These are phyloP conservation scores for Hanseniaspora pseudoguilliermondii DNA, from an alignment of 805 yeast species.

Conservation along the genomic window DNA sequence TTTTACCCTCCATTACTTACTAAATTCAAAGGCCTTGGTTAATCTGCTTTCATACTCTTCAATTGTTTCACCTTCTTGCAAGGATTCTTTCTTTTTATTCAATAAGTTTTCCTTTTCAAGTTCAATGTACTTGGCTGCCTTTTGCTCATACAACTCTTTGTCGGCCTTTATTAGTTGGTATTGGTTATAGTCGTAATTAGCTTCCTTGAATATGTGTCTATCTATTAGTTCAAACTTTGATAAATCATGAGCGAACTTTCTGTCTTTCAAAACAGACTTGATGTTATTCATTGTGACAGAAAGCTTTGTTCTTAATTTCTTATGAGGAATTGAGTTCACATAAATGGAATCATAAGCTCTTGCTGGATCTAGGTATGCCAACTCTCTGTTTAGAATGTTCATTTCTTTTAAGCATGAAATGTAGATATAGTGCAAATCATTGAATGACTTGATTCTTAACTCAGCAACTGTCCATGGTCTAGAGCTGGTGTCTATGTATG, in stretches of 20 bases:
- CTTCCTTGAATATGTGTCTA: slow-evolving; percentile 4
- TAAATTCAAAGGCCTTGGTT: background rate
- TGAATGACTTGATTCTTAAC: slow-evolving; percentile 78
- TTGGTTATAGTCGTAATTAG: background rate
- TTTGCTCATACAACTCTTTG: background rate
- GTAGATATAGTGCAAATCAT: slow-evolving; percentile 87
- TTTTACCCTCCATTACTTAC: too few relatives aligned
- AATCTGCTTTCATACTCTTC: background rate
- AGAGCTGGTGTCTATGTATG: slow-evolving; percentile 42
- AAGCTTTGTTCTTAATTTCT: slow-evolving; percentile 32
- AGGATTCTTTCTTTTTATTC: background rate
- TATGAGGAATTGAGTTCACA: slow-evolving; percentile 28
- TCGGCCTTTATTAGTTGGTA: background rate
- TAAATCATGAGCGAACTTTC: slow-evolving; percentile 54
- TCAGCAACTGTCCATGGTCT: slow-evolving; percentile 83
- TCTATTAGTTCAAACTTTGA: slow-evolving; percentile 1
- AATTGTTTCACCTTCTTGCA: background rate
- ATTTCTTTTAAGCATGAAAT: slow-evolving; percentile 73
- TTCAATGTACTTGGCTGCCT: background rate
- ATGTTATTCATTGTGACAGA: slow-evolving; percentile 63
- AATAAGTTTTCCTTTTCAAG: background rate
- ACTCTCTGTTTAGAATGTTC: slow-evolving; percentile 66
- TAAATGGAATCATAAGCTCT: slow-evolving; percentile 25
- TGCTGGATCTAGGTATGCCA: slow-evolving; percentile 37
- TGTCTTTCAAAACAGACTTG: slow-evolving; percentile 75